Percentiles rank a stretch among this genome's conserved stretches.
Evolutionary conservation across 176 grass and related monocot species (phyloP).

Genomic region (Rhipidocladum racemiflorum): DNA sequence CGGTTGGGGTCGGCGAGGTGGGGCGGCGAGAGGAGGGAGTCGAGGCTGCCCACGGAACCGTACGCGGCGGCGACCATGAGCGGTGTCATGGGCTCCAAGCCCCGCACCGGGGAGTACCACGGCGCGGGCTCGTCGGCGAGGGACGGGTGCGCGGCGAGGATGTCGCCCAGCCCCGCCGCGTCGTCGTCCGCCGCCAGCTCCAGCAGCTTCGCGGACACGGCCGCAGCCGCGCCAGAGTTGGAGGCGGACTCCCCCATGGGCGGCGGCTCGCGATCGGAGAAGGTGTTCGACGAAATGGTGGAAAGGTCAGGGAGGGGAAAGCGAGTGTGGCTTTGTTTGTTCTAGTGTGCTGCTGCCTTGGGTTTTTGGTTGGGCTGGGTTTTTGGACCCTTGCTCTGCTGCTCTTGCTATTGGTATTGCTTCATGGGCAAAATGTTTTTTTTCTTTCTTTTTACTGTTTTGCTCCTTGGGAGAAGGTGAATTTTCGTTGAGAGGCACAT

Average conservation of each 20-base stretch:
- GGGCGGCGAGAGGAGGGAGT: constrained; percentile 44
- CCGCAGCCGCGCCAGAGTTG: not conserved
- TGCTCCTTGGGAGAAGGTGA: not conserved
- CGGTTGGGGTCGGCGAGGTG: constrained; percentile 51
- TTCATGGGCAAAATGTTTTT: no score
- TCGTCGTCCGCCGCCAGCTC: constrained; percentile 60
- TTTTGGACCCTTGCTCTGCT: not conserved
- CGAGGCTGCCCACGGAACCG: constrained; percentile 48
- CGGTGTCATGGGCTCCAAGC: constrained; percentile 50
- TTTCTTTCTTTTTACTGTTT: not conserved
- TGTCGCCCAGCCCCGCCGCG: constrained; percentile 12
- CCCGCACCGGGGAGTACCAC: constrained; percentile 54
- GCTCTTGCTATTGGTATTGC: not conserved
- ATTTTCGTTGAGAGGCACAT: not conserved
- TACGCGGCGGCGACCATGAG: constrained; percentile 71
- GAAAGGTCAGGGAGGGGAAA: constrained; percentile 11
- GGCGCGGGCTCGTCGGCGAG: constrained; percentile 47
- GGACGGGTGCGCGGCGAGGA: constrained; percentile 34
- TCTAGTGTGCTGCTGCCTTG: not conserved
- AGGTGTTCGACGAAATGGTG: constrained; percentile 40
- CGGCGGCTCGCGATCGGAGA: constrained; percentile 36
- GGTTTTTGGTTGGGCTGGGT: constrained; percentile 35
- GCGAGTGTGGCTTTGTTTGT: not conserved
- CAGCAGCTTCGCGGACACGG: constrained; percentile 32
- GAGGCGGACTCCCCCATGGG: constrained; percentile 27